These are phyloP conservation scores for Geosmithia putterillii DNA, from an alignment of 2,329 filamentous ascomycete genomes.

Conservation along the genomic window DNA sequence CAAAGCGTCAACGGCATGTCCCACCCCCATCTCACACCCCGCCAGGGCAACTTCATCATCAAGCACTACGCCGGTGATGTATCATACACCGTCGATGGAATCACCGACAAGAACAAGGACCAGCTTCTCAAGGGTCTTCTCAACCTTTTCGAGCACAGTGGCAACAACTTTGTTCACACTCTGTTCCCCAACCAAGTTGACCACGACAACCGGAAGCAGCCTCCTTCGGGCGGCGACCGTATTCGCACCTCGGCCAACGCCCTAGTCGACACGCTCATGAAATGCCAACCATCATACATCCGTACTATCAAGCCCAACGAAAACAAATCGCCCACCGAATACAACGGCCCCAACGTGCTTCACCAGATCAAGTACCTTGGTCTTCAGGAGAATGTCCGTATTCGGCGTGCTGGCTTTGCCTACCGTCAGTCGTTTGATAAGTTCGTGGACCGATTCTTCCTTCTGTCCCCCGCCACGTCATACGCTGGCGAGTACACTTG, in stretches of 20 bases:
- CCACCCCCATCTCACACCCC: slow-evolving; percentile 80
- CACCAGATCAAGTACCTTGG: slow-evolving; percentile 99
- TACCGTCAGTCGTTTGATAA: slow-evolving; percentile 97
- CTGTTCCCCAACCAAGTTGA: slow-evolving; percentile 90
- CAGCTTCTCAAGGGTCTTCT: slow-evolving; percentile 89
- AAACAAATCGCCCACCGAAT: slow-evolving; percentile 91
- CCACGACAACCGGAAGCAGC: slow-evolving; percentile 87
- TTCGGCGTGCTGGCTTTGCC: slow-evolving; percentile 89
- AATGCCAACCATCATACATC: slow-evolving; percentile 94
- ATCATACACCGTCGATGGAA: slow-evolving; percentile 84
- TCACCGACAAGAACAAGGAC: slow-evolving; percentile 99
- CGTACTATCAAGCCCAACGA: slow-evolving; percentile 99
- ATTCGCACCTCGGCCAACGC: slow-evolving; percentile 93
- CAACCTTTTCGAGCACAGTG: slow-evolving; percentile 71
- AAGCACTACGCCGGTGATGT: slow-evolving; percentile 99
- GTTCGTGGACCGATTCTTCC: slow-evolving; percentile 94
- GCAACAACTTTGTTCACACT: slow-evolving; percentile 75
- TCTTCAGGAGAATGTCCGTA: slow-evolving; percentile 98
- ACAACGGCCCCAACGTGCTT: slow-evolving; percentile 81
- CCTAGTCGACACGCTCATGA: slow-evolving; percentile 89
- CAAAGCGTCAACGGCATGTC: slow-evolving; percentile 83
- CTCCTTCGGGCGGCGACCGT: slow-evolving; percentile 90
- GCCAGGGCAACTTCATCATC: slow-evolving; percentile 94
- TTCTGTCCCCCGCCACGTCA: slow-evolving; percentile 85
- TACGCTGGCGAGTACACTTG: slow-evolving; percentile 97